Base-by-base conservation (phyloP, 176 grass and related monocot species). In the Musa troglodytarum region DNA sequence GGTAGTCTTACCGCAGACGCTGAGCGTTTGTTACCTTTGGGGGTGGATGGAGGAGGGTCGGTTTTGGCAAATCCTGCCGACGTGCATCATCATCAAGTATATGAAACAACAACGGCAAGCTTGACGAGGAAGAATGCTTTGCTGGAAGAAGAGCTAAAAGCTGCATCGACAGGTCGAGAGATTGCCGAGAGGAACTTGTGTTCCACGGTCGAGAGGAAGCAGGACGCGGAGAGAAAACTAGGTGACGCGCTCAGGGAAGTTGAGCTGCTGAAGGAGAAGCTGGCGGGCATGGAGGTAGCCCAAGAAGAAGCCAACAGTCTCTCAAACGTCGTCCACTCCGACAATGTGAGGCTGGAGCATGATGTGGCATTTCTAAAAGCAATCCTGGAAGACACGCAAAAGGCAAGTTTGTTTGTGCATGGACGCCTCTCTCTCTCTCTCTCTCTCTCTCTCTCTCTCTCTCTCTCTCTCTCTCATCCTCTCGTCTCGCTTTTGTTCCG, bases 281-380 rank as follows among this genome's bases (percentile, higher is more conserved):
- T 86, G 76, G 79, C 81, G 49, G 86, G 84, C 21, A 43, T 97
- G 55, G 93, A 97, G 63, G 50, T 93, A n/a, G 90, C 84, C 0
- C 93, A 97, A 79, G 93, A 97, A 65, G 95, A 98, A 67, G 83
- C 88, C 2, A 98, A 91, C 79, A 91, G 56, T 63, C 79, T 89
- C 53, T 93, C 86, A 9, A 98, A 98, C 54, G 75, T 82, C 1
- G 90, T 91, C 54, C 95, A 98, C 63, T 56, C 88, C 16, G 95
- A 94, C 25, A 98, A 94, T 82, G 90, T 94, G 82, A 77, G 84
- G 50, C 88, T 98, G 1, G 95, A 98, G 75, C 95, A 89, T 3
- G 90, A 98, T 53, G 95, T 99, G 49, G 90, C 95, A 1, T 99
- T 89, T 83, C 72, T 99, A 22, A 99, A 94, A 85, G 90, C 90